Conservation (phyloP, 164 flowering plant genomes). For the Umbilicus rupestris region DNA sequence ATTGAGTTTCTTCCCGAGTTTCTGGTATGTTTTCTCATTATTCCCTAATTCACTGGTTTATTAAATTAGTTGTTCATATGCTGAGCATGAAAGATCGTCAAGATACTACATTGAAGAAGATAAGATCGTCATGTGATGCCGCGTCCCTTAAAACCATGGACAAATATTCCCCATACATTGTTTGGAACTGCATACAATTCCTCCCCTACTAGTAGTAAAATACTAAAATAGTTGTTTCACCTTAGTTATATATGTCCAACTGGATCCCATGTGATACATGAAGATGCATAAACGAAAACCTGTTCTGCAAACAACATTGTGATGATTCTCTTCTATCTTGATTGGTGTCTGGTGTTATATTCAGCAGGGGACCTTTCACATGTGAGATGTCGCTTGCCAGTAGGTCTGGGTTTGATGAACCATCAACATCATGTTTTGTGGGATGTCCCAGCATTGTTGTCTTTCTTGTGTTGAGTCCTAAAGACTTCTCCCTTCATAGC, state of each 20-base stretch:
- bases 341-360: neutral
- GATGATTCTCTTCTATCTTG: neutral
- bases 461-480: conserved; percentile 14
- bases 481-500: conserved; percentile 76
- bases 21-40: neutral
- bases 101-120: neutral
- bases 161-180: conserved; percentile 4
- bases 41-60: neutral
- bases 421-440: neutral
- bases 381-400: neutral
- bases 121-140: neutral
- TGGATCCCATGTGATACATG: neutral
- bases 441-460: neutral
- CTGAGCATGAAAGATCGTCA: neutral
- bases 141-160: neutral
- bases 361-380: neutral
- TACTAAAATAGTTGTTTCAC: neutral
- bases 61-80: neutral
- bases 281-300: conserved; percentile 9
- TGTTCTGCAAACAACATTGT: neutral
- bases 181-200: neutral
- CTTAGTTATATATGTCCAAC: neutral
- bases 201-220: neutral
- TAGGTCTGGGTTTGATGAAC: neutral
- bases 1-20: neutral